Evolutionary conservation across 257 asterid genomes (phyloP).

Genomic region (Jacaranda mimosifolia): DNA sequence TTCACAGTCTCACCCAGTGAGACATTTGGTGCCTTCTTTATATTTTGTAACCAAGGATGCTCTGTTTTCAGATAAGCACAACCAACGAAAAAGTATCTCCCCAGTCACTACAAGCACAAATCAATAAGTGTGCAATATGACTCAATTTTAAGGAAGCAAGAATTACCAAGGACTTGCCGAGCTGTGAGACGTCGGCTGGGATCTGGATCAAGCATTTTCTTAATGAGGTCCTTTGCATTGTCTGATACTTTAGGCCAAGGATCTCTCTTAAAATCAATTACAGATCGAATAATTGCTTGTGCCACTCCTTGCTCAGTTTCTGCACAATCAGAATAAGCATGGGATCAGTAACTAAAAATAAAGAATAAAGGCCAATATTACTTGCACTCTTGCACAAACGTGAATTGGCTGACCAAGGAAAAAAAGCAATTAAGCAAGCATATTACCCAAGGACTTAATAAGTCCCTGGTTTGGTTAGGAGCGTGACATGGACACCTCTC

Average conservation of each 20-base stretch:
- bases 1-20: conserved; percentile 80
- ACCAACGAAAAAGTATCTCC: conserved; percentile 7
- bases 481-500: background rate
- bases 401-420: background rate
- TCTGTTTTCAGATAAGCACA: conserved; percentile 47
- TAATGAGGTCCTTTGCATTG: conserved; percentile 73
- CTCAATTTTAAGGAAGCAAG: conserved; percentile 18
- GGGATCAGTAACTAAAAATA: conserved; percentile 14
- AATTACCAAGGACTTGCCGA: conserved; percentile 74
- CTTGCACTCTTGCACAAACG: background rate
- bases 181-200: conserved; percentile 69
- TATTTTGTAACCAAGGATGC: conserved; percentile 78
- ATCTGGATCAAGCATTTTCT: conserved; percentile 80
- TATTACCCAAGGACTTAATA: background rate
- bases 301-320: conserved; percentile 88
- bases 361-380: conserved; percentile 1
- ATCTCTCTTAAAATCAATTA: conserved; percentile 72
- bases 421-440: background rate
- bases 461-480: background rate
- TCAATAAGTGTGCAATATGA: background rate
- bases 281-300: conserved; percentile 73
- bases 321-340: conserved; percentile 37
- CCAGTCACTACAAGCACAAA: conserved; percentile 12
- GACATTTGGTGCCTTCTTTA: conserved; percentile 76
- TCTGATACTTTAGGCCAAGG: conserved; percentile 80